Base-by-base conservation (phyloP, 1,139 yeast genomes). In the Taphrina pruni region DNA sequence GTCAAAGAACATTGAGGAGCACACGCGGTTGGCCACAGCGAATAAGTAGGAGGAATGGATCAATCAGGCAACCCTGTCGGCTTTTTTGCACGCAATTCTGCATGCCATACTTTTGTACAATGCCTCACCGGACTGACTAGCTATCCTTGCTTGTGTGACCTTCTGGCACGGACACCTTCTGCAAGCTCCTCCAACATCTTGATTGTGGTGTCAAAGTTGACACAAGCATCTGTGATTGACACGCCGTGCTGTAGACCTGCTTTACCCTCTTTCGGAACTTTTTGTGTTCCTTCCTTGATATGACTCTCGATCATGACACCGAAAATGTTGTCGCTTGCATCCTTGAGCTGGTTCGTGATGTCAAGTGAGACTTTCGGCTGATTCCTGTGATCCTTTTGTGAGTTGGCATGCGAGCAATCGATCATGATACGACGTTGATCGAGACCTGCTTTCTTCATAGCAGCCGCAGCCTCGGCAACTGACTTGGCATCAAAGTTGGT, bases 271-370 rank as follows among this genome's bases (percentile, higher is more conserved):
- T 73, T 72, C 60, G 91, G 90, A 71, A 93, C 93, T 75, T 90
- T 88, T 81, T 94, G 99, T 82, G 95, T 88, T 69, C 99, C 99
- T 78, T 90, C 98, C 69, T 82, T 86, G 74, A 94, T 83, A 78
- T 93, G 90, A 70, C 96, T 89, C 81, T 94, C 99, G 77, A 94
- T 92, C 99, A 94, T 94, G 73, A 94, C 87, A 73, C 99, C 99
- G 79, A 96, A 89, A 72, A 94, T 88, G 70, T 84, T 81, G 56
- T 83, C 83, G 75, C 88, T 89, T 73, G 99, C 99, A 9, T 55
- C 39, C 20, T 84, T 79, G 61, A 94, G 79, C 80, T 94, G 99
- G 70, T 86, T 86, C 71, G 93, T 92, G 70, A 94, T 85, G 67
- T 82, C 85, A 26, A 86, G 84, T 26, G 96, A 92, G n/a, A 93